Base-by-base conservation (phyloP, 441 rosid genomes). In the Erodium texanum region DNA sequence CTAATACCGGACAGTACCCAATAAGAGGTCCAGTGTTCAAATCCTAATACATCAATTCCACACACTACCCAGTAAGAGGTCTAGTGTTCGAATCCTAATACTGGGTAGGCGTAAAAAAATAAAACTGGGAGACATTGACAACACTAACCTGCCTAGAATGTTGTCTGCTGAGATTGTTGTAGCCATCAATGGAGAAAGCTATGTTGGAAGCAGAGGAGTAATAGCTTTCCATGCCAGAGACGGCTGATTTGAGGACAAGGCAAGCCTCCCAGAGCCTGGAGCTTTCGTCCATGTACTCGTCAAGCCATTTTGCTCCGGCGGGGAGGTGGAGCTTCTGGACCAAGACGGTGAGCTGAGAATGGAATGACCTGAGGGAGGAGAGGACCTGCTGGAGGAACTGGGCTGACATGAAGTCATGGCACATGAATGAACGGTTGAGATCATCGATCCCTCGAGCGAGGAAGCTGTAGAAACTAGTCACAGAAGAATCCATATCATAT, bases 201-300 rank as follows among this genome's bases (percentile, higher is more conserved):
- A 89, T 80, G 5, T 88, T 85, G 62, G 84, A 75, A 0, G 89
- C 96, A 24, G 90, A 79, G 43, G 90, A 81, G 63, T 77, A 91
- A 67, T 85, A 91, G 71, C 76, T 86, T 29, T 94, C 99, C 71
- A 94, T 77, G 9, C 84, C 87, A 0, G 97, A 84, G 18, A 89
- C 77, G 41, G 90, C 93, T 16, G 89, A 91, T 81, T 94, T 94
- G 70, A 94, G 74, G 62, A 88, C 87, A 76, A 77, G 90, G 48
- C 94, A 94, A n/a, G 97, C 97, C 48, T 93, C 97, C 99, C 99
- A 93, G 11, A 93, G 89, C 76, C 85, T 89, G 6, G 97, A 88
- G 68, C 92, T 93, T 73, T 93, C 97, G 69, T 93, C 97, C 99
- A 93, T 93, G 77, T 91, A 93, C 77, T 93, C 97, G 23, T 93